These are phyloP conservation scores for Juglanconis juglandina DNA, from an alignment of 2,329 filamentous ascomycete genomes.

Conservation along the genomic window DNA sequence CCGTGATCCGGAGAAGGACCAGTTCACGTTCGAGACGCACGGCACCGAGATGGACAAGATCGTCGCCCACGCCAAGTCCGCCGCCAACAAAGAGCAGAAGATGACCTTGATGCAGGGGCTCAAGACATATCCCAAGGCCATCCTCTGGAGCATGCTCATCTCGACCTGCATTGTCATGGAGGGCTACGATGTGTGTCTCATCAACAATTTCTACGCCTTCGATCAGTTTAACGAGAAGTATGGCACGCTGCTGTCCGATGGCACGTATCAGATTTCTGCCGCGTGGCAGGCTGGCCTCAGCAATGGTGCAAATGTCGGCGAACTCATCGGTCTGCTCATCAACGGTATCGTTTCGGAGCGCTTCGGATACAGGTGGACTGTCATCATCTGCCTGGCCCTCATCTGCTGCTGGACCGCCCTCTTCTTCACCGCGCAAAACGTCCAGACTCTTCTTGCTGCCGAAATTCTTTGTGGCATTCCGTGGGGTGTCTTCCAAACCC, in stretches of 20 bases:
- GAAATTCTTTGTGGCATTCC: slow-evolving; percentile 63
- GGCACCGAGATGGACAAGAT: slow-evolving; percentile 31
- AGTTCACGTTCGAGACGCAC: slow-evolving; percentile 12
- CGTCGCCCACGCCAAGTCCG: slow-evolving; percentile 44
- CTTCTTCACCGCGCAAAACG: slow-evolving; percentile 62
- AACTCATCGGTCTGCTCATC: slow-evolving; percentile 64
- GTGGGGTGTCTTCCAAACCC: slow-evolving; percentile 56
- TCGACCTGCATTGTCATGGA: slow-evolving; percentile 93
- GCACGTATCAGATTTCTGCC: slow-evolving; percentile 29
- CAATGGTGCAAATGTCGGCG: slow-evolving; percentile 53
- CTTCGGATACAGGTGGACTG: slow-evolving; percentile 65
- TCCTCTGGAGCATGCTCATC: slow-evolving; percentile 78
- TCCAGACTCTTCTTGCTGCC: slow-evolving; percentile 55
- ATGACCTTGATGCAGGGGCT: slow-evolving; percentile 76
- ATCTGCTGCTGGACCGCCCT: slow-evolving; percentile 58
- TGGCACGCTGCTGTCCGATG: slow-evolving; percentile 23
- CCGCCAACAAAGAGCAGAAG: slow-evolving; percentile 59
- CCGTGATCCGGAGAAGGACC: slow-evolving; percentile 17
- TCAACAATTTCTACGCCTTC: slow-evolving; percentile 68
- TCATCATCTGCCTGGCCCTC: slow-evolving; percentile 54
- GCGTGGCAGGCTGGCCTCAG: slow-evolving; percentile 35
- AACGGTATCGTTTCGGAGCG: slow-evolving; percentile 64
- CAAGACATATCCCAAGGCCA: slow-evolving; percentile 80
- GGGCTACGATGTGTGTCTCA: slow-evolving; percentile 77
- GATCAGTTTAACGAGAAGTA: slow-evolving; percentile 28